These are phyloP conservation scores for Ceratocystis ficicola DNA, from an alignment of 2,329 filamentous ascomycete species.

Conservation along the genomic window DNA sequence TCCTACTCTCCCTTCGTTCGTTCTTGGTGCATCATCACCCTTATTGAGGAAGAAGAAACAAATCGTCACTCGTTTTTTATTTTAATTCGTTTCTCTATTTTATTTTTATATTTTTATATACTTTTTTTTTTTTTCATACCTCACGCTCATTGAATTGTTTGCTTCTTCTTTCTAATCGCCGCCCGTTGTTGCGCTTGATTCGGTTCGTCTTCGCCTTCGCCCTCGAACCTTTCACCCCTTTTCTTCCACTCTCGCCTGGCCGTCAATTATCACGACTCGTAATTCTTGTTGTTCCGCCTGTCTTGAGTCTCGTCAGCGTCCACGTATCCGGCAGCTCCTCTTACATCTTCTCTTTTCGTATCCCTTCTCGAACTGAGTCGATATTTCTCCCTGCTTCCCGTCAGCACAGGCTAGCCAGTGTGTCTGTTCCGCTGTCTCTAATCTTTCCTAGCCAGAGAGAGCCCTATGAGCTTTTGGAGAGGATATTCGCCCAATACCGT, in stretches of 20 bases:
- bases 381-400: background rate
- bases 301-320: background rate
- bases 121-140: constrained; percentile 8
- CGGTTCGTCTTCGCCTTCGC: background rate
- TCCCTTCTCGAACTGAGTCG: background rate
- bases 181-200: background rate
- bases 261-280: background rate
- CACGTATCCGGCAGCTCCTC: background rate
- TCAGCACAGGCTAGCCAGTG: background rate
- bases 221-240: too few relatives aligned
- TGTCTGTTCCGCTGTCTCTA: background rate
- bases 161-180: background rate
- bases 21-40: too few relatives aligned
- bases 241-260: too few relatives aligned
- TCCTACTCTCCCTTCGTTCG: too few relatives aligned
- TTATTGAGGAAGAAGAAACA: too few relatives aligned
- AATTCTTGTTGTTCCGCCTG: background rate
- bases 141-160: background rate
- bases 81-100: too few relatives aligned
- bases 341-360: background rate
- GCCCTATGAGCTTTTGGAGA: too few relatives aligned
- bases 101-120: background rate
- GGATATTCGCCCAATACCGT: too few relatives aligned
- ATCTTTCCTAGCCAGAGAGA: too few relatives aligned
- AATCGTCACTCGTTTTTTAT: background rate